Conservation (phyloP, 805 yeast genomes). For the Starmerella floricola region DNA sequence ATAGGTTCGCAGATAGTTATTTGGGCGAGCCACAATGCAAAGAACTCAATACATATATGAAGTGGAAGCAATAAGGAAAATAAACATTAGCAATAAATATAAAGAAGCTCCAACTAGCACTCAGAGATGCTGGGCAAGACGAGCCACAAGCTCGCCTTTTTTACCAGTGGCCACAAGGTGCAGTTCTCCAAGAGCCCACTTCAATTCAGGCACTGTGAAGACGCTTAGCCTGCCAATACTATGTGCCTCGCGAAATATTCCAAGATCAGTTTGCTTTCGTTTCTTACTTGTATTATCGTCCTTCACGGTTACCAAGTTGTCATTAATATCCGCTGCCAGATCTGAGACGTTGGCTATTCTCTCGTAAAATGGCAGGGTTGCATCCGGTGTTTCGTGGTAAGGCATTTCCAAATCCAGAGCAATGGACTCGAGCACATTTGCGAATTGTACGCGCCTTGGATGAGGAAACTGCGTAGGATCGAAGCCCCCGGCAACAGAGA, state of each 20-base stretch:
- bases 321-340: not conserved
- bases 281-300: not conserved
- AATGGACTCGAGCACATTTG: not conserved
- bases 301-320: not conserved
- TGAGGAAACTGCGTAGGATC: constrained; percentile 3
- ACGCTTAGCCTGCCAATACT: not conserved
- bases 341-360: not conserved
- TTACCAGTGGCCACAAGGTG: not conserved
- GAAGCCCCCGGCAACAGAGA: not conserved
- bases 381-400: not conserved
- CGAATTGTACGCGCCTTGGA: not conserved
- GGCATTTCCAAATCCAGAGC: not conserved
- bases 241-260: not conserved
- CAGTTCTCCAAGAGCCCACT: not conserved
- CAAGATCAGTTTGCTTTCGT: not conserved
- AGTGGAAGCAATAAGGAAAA: too few species aligned
- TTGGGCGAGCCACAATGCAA: too few species aligned
- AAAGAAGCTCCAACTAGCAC: not conserved
- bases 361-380: constrained; percentile 1
- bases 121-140: not conserved
- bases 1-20: too few species aligned
- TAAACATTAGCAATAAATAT: not conserved
- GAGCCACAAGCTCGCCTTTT: not conserved
- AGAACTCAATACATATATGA: too few species aligned
- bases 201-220: constrained; percentile 1